A percentile compares a stretch with the other conserved stretches of the same genome.
Conservation (phyloP, 2,329 filamentous ascomycete species). For the Sarocladium kiliense region DNA sequence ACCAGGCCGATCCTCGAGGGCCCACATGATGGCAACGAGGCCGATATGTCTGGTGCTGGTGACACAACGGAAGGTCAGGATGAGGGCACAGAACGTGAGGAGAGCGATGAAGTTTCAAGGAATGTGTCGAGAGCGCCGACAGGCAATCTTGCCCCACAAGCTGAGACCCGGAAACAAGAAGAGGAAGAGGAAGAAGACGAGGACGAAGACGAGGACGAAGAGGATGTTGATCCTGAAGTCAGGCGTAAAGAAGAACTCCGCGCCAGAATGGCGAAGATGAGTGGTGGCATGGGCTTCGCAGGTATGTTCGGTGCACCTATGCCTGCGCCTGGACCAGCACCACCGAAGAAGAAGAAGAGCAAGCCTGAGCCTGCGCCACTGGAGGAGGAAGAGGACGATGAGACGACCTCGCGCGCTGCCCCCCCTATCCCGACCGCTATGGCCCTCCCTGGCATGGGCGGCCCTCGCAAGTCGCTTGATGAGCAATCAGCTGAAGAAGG, state of each 20-base stretch:
- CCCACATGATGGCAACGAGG: constrained; percentile 57
- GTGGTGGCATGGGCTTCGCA: constrained; percentile 93
- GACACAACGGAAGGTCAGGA: constrained; percentile 59
- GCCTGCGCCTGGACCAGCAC: constrained; percentile 52
- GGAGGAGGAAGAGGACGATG: constrained; percentile 39
- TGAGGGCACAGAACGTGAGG: constrained; percentile 65
- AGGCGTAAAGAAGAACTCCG: constrained; percentile 81
- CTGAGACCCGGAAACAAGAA: constrained; percentile 65
- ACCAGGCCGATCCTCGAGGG: constrained; percentile 37
- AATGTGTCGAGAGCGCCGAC: constrained; percentile 29
- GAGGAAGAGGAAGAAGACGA: constrained; percentile 58
- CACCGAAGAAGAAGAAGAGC: constrained; percentile 53
- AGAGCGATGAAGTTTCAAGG: constrained; percentile 58
- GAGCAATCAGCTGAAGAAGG: constrained; percentile 28
- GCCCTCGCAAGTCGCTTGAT: constrained; percentile 40
- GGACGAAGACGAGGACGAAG: constrained; percentile 70
- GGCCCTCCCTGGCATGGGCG: constrained; percentile 68
- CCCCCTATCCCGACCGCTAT: constrained; percentile 57
- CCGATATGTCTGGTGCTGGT: constrained; percentile 59
- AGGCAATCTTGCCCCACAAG: constrained; percentile 30
- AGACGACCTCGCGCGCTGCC: constrained; percentile 37
- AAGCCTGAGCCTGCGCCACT: constrained; percentile 34
- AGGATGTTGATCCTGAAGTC: constrained; percentile 83
- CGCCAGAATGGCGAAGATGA: constrained; percentile 97
- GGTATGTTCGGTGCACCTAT: constrained; percentile 80